Conservation (phyloP, 495 filamentous ascomycete species). For the Xylaria venustula region DNA sequence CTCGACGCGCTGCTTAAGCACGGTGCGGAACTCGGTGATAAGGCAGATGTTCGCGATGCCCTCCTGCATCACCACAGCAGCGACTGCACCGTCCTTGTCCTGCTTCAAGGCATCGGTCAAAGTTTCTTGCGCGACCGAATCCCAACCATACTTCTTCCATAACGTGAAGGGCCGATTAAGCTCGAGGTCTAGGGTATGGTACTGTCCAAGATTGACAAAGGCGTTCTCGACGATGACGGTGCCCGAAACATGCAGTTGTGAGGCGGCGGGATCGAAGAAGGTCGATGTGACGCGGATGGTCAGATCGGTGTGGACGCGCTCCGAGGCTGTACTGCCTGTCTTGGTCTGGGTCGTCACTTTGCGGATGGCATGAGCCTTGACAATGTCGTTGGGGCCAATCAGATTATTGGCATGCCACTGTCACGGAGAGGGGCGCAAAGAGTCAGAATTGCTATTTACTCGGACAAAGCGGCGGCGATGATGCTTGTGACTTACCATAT, state of each 20-base stretch:
- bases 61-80: slow-evolving; percentile 92
- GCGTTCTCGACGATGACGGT: slow-evolving; percentile 80
- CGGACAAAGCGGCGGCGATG: slow-evolving; percentile 5
- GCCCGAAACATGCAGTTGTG: slow-evolving; percentile 81
- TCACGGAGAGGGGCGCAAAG: neutral
- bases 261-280: slow-evolving; percentile 86
- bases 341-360: slow-evolving; percentile 68
- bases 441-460: neutral
- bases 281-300: slow-evolving; percentile 77
- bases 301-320: slow-evolving; percentile 75
- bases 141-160: slow-evolving; percentile 88
- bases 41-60: slow-evolving; percentile 90
- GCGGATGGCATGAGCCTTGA: slow-evolving; percentile 81
- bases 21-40: slow-evolving; percentile 86
- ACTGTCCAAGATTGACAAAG: slow-evolving; percentile 76
- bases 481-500: slow-evolving; percentile 65
- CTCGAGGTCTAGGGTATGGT: slow-evolving; percentile 90
- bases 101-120: slow-evolving; percentile 77
- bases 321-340: slow-evolving; percentile 72
- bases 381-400: slow-evolving; percentile 73
- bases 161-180: slow-evolving; percentile 65
- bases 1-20: slow-evolving; percentile 86
- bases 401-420: slow-evolving; percentile 98
- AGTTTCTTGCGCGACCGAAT: slow-evolving; percentile 77
- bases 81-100: slow-evolving; percentile 73